Percentiles rank a stretch among this genome's conserved stretches.
These are phyloP conservation scores for Entomortierella lignicola DNA, from an alignment of 192 early-diverging fungal species.

Conservation along the genomic window DNA sequence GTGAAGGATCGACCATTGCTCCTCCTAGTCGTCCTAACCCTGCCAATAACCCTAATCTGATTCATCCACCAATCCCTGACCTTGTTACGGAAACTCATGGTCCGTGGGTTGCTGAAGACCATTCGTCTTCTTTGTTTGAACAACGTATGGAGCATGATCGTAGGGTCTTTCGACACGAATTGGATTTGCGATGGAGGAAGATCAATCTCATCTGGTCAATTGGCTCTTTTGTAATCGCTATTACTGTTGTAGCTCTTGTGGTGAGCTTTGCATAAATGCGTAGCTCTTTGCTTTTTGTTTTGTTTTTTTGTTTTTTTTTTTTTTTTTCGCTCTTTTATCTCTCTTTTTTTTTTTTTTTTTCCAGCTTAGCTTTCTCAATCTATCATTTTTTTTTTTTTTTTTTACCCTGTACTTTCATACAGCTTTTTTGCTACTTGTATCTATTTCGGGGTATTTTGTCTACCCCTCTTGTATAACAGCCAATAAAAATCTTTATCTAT, in stretches of 20 bases:
- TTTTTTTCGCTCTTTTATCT: conserved; percentile 5
- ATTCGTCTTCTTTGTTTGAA: conserved; percentile 21
- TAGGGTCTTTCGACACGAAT: conserved; percentile 28
- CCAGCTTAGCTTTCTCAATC: too few relatives aligned
- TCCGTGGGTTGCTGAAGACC: conserved; percentile 24
- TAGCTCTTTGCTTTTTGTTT: too few relatives aligned
- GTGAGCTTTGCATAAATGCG: background rate
- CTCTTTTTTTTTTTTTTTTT: conserved; percentile 9
- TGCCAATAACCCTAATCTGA: background rate
- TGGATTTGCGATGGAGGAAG: conserved; percentile 26
- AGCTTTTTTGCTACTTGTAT: background rate
- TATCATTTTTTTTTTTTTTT: conserved; percentile 3
- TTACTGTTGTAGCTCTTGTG: conserved; percentile 15
- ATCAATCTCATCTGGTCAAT: conserved; percentile 41
- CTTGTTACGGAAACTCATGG: conserved; percentile 19
- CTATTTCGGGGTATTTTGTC: too few relatives aligned
- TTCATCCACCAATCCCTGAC: too few relatives aligned
- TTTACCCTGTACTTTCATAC: conserved; percentile 1
- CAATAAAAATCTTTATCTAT: too few relatives aligned
- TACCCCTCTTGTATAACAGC: background rate
- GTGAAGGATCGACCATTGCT: conserved; percentile 8
- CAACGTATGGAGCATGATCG: conserved; percentile 26
- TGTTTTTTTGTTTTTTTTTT: background rate
- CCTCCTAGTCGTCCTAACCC: background rate
- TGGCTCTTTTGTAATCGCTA: conserved; percentile 26